Conservation (phyloP, 2,329 filamentous ascomycete genomes). For the Ascochyta rabiei region DNA sequence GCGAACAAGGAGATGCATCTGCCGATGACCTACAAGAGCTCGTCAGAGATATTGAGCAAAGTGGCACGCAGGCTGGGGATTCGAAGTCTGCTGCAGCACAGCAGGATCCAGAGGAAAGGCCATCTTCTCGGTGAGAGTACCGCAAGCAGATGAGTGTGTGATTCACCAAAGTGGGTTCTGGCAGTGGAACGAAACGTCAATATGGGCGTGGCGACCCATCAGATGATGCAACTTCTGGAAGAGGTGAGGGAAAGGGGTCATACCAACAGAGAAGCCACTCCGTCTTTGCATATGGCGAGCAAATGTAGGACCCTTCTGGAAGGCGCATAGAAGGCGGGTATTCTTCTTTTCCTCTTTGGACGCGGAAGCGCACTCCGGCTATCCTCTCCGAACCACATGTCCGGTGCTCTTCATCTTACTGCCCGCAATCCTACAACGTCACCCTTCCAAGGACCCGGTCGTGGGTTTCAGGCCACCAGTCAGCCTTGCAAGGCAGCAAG, state of each 20-base stretch:
- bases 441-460: slow-evolving; percentile 2
- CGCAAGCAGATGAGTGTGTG: not conserved
- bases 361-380: not conserved
- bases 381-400: slow-evolving; percentile 1
- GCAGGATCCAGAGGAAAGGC: slow-evolving; percentile 19
- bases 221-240: not conserved
- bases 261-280: slow-evolving; percentile 3
- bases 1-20: slow-evolving; percentile 21
- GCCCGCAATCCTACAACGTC: slow-evolving; percentile 7
- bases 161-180: not conserved
- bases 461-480: slow-evolving; percentile 2
- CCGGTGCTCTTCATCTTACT: slow-evolving; percentile 1
- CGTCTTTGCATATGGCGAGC: slow-evolving; percentile 19
- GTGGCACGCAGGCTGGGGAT: slow-evolving; percentile 9
- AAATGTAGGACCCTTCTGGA: slow-evolving; percentile 9
- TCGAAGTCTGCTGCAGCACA: slow-evolving; percentile 8
- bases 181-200: not conserved
- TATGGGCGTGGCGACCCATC: not conserved
- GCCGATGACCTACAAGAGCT: slow-evolving; percentile 24
- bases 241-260: slow-evolving; percentile 4
- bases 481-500: slow-evolving; percentile 8
- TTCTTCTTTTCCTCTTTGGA: slow-evolving; percentile 1
- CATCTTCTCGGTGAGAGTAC: not conserved
- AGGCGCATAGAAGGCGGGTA: slow-evolving; percentile 8
- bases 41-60: slow-evolving; percentile 22